Base-by-base conservation (phyloP, 2,329 filamentous ascomycete species). In the Trichoderma koningiopsis region DNA sequence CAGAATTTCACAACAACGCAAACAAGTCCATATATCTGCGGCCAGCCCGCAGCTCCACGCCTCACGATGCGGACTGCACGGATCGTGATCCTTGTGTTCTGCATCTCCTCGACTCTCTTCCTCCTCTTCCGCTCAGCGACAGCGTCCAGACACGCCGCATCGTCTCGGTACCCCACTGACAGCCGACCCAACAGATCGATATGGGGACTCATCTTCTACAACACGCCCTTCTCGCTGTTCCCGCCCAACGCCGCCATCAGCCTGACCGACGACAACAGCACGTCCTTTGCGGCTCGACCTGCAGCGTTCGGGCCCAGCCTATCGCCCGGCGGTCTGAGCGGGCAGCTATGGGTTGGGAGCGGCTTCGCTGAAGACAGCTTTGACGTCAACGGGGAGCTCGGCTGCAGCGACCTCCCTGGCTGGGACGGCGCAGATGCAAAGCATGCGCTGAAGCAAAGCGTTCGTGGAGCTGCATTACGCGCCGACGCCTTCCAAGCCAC, bases 261-360 rank as follows among this genome's bases (percentile, higher is more conserved):
- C 79, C 87, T 99, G 71, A 97, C 94, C 76, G 94, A 98, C 80
- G 96, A 99, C 81, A 99, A 99, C 80, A 97, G 93, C 74, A 99
- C 96, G 14, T 97, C 96, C 74, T 99, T 99, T 82, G 86, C 97
- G 68, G 94, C 96, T 55, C 87, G 96, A 60, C 96, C 96, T 70
- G 96, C 96, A 65, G 94, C 93, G 49, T 99, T 98, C 81, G 96
- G 96, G 0, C 93, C 96, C 5, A 82, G 87, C 49, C 83, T 99
- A 49, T 92, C 92, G 0, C 79, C 84, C 14, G 88, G 87, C 69
- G 95, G 96, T 31, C 81, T 98, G 72, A 97, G 92, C 76, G 94
- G 94, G 19, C 92, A 94, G 77, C 83, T 99, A 63, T 98, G 95
- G 95, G 92, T 97, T 68, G 95, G 95, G 5, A 95, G 91, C 76